These are phyloP conservation scores for Linnemannia elongata DNA, from an alignment of 192 early-diverging fungal genomes.

Conservation along the genomic window DNA sequence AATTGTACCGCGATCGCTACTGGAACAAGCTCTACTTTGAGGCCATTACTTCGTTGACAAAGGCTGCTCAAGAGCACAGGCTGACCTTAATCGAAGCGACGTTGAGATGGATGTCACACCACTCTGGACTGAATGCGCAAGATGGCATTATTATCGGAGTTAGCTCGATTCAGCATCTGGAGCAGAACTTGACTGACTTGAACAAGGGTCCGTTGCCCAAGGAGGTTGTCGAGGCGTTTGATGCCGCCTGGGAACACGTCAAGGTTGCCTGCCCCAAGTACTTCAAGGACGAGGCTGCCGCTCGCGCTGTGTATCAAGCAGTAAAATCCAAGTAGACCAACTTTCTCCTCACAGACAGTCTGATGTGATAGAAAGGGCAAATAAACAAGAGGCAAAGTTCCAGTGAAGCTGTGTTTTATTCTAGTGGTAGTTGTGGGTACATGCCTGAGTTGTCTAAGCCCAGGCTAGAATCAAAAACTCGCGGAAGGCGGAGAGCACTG, in stretches of 20 bases:
- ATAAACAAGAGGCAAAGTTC: no score
- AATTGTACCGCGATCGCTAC: conserved; percentile 58
- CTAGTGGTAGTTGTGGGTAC: background rate
- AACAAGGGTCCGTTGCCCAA: conserved; percentile 67
- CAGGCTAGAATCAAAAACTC: conserved; percentile 51
- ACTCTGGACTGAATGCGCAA: conserved; percentile 46
- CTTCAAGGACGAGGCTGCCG: conserved; percentile 30
- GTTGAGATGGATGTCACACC: conserved; percentile 59
- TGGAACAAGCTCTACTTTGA: conserved; percentile 66
- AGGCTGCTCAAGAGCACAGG: conserved; percentile 22
- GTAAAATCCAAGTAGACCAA: background rate
- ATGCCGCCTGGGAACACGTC: conserved; percentile 68
- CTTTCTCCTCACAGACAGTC: no score
- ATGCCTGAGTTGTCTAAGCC: conserved; percentile 13
- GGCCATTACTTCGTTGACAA: conserved; percentile 61
- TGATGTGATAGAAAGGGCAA: no score
- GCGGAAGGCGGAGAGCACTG: conserved; percentile 39
- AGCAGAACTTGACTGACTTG: conserved; percentile 64
- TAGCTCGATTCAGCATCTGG: conserved; percentile 54
- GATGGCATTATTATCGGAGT: conserved; percentile 57
- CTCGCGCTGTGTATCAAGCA: background rate
- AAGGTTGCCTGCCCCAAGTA: conserved; percentile 52
- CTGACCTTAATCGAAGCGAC: conserved; percentile 54
- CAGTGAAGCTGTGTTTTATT: background rate
- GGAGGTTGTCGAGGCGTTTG: conserved; percentile 65